Evolutionary conservation across 441 rosid genomes (phyloP), one percentile per base, ranked within the genome.

Genomic region (Lepidium campestre): DNA sequence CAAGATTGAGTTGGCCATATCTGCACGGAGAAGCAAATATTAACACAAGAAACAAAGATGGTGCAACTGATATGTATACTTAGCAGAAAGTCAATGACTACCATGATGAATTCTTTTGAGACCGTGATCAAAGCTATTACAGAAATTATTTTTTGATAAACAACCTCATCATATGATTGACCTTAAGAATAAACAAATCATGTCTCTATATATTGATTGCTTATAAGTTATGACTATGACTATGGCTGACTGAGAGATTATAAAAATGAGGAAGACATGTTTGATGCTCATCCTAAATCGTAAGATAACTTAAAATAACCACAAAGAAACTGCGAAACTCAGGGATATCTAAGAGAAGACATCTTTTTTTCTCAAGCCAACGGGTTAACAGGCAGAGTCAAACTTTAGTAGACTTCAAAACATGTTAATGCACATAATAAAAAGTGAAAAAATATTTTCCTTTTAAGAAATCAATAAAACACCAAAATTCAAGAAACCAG

Each of bases 211-310:
- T 18, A 27, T 4, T 41, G 61, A 70, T 41, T 14, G 62, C 50
- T 45, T 4, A n/a, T n/a, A n/a, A n/a, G n/a, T n/a, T n/a, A 36
- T 36, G 68, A 44, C 23, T 9, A 53, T 18, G 62, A 62, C 68
- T 29, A n/a, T n/a, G 14, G 27, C 6, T n/a, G n/a, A n/a, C n/a
- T n/a, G n/a, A n/a, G n/a, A 54, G 57, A 62, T 45, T 54, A 44
- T 36, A 34, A 54, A 70, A 62, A 25, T 46, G 42, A 18, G 57
- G 57, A 70, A 62, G 69, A 70, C 57, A 54, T 55, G 42, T 34
- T 54, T 54, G 10, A 4, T 32, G 14, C 17, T 48, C 62, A 54
- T 48, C 71, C 55, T 70, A 77, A 27, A 32, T 53, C 34, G 12
- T 7, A 59, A 23, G n/a, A 45, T 59, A 61, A 40, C 56, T 48